A percentile compares a stretch with the other conserved stretches of the same genome.
phyloP scores from a whole-genome alignment of 805 yeast genomes.

The Grigorovia yakushimaensis region DNA sequence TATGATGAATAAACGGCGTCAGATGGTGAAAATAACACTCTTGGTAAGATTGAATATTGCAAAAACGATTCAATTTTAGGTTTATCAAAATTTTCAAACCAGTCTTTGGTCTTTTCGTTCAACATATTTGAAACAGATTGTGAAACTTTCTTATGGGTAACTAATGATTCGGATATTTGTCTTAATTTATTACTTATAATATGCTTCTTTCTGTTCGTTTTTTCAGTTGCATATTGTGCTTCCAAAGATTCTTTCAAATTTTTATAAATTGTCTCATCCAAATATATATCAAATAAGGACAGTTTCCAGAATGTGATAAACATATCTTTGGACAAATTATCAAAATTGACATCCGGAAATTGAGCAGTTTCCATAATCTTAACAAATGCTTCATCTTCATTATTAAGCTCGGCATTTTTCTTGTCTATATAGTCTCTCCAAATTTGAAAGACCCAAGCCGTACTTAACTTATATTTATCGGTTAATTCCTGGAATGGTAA shows the following conservation, averaged over 20 bases:
- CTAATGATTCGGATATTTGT: conserved; percentile 12
- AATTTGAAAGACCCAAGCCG: conserved; percentile 63
- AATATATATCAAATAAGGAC: conserved; percentile 61
- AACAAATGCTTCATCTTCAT: conserved; percentile 4
- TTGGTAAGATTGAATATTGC: conserved; percentile 61
- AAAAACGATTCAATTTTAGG: conserved; percentile 34
- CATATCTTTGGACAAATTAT: conserved; percentile 32
- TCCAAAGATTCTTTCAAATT: conserved; percentile 27
- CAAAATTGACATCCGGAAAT: conserved; percentile 18
- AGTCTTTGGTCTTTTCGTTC: conserved; percentile 4
- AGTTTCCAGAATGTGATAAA: conserved; percentile 65
- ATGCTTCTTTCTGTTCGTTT: conserved; percentile 13
- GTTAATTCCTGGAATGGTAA: conserved; percentile 35
- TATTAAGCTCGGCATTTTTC: conserved; percentile 12
- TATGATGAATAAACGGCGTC: conserved; percentile 67
- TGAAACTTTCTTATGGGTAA: conserved; percentile 16
- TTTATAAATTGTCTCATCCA: conserved; percentile 40
- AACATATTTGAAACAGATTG: conserved; percentile 7
- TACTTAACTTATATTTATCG: conserved; percentile 35
- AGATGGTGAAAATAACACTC: conserved; percentile 67
- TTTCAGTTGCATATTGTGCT: conserved; percentile 6
- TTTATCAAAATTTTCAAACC: conserved; percentile 11
- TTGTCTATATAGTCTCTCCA: conserved; percentile 49
- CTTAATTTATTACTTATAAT: conserved; percentile 10
- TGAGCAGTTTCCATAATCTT: conserved; percentile 8